Base-by-base conservation (phyloP, 192 early-diverging fungal genomes). In the Mortierella antarctica region DNA sequence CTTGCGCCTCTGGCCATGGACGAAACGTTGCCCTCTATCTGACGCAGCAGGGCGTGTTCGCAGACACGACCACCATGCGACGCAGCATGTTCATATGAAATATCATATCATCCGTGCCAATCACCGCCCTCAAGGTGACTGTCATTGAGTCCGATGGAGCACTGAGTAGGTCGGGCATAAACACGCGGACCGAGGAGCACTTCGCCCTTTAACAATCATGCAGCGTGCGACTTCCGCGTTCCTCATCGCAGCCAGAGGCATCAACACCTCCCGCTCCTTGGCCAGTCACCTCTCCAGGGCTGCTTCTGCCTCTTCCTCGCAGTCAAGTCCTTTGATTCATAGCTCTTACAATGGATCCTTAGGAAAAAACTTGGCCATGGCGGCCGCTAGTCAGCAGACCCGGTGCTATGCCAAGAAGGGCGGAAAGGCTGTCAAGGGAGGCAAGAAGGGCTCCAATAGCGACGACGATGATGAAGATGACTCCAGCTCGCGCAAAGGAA, bases 351-450 rank as follows among this genome's bases (percentile, higher is more conserved):
- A 61, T 54, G 45, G 56, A 52, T 57, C 62, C 13, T 20, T 77
- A 44, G 55, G 55, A 51, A 57, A 65, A 55, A 59, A 31, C 57
- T 62, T 52, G 64, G 50, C 55, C n/a, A 62, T 68, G 52, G 46
- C 65, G 53, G 57, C 44, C 20, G 62, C 58, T 10, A 20, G 62
- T 12, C 50, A n/a, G 17, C 60, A 49, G 13, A 5, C 68, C 56
- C 64, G 77, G 9, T 46, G 65, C 18, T 80, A 67, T 57, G 77
- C 77, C 46, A 77, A 77, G 67, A 68, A 70, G 49, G 61, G 71
- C 10, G 49, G 68, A 13, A 73, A 73, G 49, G 63, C 47, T n/a
- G 71, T 55, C 14, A 73, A 73, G 8, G 71, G 71, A 31, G 71
- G 62, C 20, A 73, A 73, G 56, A 73, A 73, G 40, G 53, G 53